Base-by-base conservation (phyloP, 2,329 filamentous ascomycete species). In the Arthrobotrys pseudoclavata region DNA sequence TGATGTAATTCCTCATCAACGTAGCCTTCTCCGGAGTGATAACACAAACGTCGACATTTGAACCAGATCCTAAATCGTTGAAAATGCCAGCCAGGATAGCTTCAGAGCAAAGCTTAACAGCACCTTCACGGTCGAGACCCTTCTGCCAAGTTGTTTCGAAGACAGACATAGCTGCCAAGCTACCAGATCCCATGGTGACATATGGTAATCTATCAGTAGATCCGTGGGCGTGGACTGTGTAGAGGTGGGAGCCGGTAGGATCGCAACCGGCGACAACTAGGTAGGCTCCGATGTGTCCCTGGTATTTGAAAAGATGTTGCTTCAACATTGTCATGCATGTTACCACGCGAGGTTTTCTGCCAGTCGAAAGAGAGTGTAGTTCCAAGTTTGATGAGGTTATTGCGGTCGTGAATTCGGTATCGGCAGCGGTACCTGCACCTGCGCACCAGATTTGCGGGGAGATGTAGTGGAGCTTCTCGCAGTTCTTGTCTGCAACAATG, bases 401-500 rank as follows among this genome's bases (percentile, higher is more conserved):
- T 83, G 95, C 92, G 76, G 96, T 99, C 82, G 96, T 99, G 88
- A 99, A 99, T 87, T 99, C 96, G 20, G 81, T 82, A 64, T 99
- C 96, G 82, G 96, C 96, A 79, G 96, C 96, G 63, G 96, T 99
- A 85, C 96, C 96, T 81, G 96, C 96, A 82, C 81, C 96, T 9
- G 96, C 96, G 86, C 96, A 99, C 96, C 96, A 99, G 86, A 99
- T 99, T 85, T 97, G 94, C 76, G 96, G 95, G 50, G 96, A 89
- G 85, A 99, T 99, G 88, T 96, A 99, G 87, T 99, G 96, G 80
- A 99, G 91, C 87, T 99, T 99, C 87, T 99, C 95, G 87, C 96
- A 98, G 89, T 99, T 99, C 93, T 99, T 99, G 89, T 99, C 96
- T 85, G 96, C 96, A 82, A 99, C 96, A 85, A 99, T 99, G 81